Evolutionary conservation across 2,329 filamentous ascomycete genomes (phyloP).

Genomic region (Chrysoporthe deuterocubensis): DNA sequence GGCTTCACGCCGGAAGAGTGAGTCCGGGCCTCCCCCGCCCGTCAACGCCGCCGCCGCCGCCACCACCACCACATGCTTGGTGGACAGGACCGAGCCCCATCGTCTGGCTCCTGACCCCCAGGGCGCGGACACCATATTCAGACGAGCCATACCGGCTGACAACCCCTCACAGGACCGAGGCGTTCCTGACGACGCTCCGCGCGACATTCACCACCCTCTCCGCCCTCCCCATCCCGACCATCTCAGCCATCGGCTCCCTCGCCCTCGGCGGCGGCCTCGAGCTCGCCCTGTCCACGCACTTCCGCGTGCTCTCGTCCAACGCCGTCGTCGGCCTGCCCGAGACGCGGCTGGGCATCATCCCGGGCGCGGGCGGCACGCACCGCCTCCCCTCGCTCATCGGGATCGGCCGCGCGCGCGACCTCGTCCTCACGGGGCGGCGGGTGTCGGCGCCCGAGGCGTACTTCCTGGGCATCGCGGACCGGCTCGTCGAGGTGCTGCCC

Average conservation of each 20-base stretch:
- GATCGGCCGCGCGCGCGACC: conserved; percentile 77
- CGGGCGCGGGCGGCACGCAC: conserved; percentile 91
- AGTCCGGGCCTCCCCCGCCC: conserved; percentile 35
- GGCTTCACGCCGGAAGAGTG: conserved; percentile 80
- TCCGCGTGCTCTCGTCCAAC: conserved; percentile 83
- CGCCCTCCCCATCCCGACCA: conserved; percentile 82
- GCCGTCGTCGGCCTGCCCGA: conserved; percentile 85
- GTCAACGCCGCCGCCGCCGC: neutral
- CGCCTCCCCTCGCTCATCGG: conserved; percentile 84
- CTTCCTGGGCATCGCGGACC: conserved; percentile 86
- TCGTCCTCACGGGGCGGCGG: conserved; percentile 88
- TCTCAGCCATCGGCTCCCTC: conserved; percentile 81
- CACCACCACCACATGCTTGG: neutral
- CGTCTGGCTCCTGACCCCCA: no score
- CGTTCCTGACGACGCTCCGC: conserved; percentile 79
- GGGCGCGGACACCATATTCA: no score
- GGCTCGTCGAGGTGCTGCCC: conserved; percentile 79
- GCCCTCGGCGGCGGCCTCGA: conserved; percentile 94
- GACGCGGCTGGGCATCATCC: conserved; percentile 90
- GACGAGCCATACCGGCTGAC: conserved; percentile 1
- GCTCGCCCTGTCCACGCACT: conserved; percentile 84
- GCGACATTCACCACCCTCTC: conserved; percentile 75
- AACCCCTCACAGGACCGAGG: conserved; percentile 63
- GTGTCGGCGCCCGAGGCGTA: conserved; percentile 86
- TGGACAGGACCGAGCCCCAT: no score